Base-by-base conservation (phyloP, 331 rosid genomes). In the Prunus yedoensis region DNA sequence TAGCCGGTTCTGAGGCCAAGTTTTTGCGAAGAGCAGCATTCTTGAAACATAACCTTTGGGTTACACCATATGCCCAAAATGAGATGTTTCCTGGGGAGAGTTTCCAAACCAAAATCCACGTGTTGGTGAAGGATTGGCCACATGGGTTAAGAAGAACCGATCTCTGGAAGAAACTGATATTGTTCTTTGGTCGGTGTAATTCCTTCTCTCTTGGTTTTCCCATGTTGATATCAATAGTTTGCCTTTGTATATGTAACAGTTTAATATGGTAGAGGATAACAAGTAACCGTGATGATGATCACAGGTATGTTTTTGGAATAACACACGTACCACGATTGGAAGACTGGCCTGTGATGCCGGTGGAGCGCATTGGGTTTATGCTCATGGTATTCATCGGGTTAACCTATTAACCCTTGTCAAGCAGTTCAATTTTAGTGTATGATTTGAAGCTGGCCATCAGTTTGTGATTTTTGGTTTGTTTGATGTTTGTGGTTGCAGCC, bases 331-430 rank as follows among this genome's bases (percentile, higher is more conserved):
- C 99, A 45, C 91, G 97, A 53, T 76, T 94, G 52, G 99, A 94
- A 85, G 97, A 94, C 78, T 94, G 99, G 97, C 99, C 99, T 64
- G 97, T 92, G 53, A 94, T 92, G 99, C 97, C 96, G 3, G 99
- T 88, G 68, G 99, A 94, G 85, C 99, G 45, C 84, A 86, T 94
- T 70, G 99, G 97, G 67, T 94, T 94, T 80, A 83, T 79, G 84
- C 97, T 94, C 59, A 81, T 83, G 97, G 99, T 94, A 90, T 45
- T 66, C 52, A 59, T 65, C 60, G 3, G 30, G 14, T 66, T 18
- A 8, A 67, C 15, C 69, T 35, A n/a, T n/a, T 28, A 58, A 32
- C 20, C 63, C 74, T 35, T 45, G 35, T 17, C 28, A 4, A 2
- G 41, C 43, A 30, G 66, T 28, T 15, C 43, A 38, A 38, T 38